Evolutionary conservation across 495 filamentous ascomycete species (phyloP).

Genomic region (Aspergillus conjunctus): DNA sequence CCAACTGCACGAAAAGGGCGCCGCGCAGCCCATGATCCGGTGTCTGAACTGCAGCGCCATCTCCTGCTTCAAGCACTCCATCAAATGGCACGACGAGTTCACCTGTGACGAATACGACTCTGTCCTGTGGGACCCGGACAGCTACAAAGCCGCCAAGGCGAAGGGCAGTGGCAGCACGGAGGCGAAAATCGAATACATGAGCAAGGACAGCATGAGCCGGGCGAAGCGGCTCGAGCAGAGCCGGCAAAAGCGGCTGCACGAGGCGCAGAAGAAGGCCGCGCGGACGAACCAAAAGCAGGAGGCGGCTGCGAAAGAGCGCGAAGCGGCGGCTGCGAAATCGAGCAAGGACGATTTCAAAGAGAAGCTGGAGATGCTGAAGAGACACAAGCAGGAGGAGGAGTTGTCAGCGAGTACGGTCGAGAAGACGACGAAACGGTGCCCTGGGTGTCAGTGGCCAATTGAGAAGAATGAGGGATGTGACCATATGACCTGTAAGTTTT

Average conservation of each 20-base stretch:
- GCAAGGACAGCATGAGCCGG: not conserved
- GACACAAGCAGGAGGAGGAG: conserved; percentile 12
- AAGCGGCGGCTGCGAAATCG: conserved; percentile 6
- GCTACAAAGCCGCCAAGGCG: conserved; percentile 11
- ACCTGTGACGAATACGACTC: conserved; percentile 23
- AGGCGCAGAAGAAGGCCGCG: conserved; percentile 11
- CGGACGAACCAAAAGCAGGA: conserved; percentile 7
- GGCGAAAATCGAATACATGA: not conserved
- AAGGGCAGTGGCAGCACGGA: not conserved
- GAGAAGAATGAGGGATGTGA: conserved; percentile 21
- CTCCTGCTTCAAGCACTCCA: conserved; percentile 21
- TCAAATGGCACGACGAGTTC: conserved; percentile 21
- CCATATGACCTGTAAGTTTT: conserved; percentile 20
- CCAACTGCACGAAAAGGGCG: conserved; percentile 15
- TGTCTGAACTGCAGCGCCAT: conserved; percentile 9
- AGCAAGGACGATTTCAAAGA: conserved; percentile 9
- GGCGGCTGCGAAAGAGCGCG: conserved; percentile 6
- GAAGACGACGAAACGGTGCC: conserved; percentile 19
- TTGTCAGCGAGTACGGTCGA: conserved; percentile 8
- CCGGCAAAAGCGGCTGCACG: conserved; percentile 5
- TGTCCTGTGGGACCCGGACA: conserved; percentile 19
- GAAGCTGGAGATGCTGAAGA: conserved; percentile 13
- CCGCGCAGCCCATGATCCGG: conserved; percentile 6
- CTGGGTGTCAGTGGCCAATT: conserved; percentile 21
- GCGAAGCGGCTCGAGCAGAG: not conserved